phyloP scores from a whole-genome alignment of 2,329 filamentous ascomycete genomes.

The Xylaria polymorpha region DNA sequence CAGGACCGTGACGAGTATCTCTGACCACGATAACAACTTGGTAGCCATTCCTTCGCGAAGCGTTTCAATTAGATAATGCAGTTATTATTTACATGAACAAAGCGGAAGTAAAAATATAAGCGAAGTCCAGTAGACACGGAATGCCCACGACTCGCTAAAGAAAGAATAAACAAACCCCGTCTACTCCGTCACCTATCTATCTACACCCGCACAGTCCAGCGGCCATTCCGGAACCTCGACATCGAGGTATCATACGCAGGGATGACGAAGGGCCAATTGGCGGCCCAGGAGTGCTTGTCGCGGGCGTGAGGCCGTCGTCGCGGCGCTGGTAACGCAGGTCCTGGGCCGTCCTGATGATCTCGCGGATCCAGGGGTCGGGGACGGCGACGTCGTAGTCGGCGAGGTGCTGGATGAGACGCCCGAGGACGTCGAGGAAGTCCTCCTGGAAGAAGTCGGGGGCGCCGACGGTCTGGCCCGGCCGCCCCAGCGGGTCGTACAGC shows the following conservation, averaged over 20 bases:
- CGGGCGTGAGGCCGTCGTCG: neutral
- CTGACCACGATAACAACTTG: neutral
- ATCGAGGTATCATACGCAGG: neutral
- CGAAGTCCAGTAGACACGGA: neutral
- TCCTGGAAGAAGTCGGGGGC: neutral
- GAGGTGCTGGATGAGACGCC: neutral
- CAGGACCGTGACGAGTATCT: too few relatives aligned
- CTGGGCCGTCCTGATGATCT: neutral
- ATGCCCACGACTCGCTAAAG: too few relatives aligned
- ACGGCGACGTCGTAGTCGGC: neutral
- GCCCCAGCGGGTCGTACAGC: conserved; percentile 7
- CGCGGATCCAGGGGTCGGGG: conserved; percentile 8
- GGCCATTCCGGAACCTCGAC: conserved; percentile 1
- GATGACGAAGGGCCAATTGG: neutral
- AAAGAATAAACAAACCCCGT: neutral
- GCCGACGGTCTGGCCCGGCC: neutral
- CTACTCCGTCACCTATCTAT: neutral
- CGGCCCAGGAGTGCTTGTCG: neutral
- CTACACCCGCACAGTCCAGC: neutral
- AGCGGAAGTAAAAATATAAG: neutral
- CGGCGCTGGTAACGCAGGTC: conserved; percentile 20
- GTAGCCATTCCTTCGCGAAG: neutral
- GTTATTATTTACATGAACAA: neutral
- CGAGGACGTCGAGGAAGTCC: conserved; percentile 1
- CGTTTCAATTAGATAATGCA: neutral